These are phyloP conservation scores for Actinomortierella ambigua DNA, from an alignment of 371 early-diverging fungal genomes.

Conservation along the genomic window DNA sequence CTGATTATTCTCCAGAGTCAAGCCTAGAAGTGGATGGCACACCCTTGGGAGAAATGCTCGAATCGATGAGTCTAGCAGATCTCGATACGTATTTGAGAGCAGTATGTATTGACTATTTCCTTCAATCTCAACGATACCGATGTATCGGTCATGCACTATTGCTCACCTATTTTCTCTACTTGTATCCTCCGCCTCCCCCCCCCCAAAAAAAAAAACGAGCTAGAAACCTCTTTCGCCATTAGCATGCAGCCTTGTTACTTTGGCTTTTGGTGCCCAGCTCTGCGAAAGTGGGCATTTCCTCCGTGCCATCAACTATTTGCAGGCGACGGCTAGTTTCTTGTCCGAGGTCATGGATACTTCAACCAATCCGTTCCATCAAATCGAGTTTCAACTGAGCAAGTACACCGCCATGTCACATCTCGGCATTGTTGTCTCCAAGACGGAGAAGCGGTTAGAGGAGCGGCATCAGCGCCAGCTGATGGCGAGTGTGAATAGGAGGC, in stretches of 20 bases:
- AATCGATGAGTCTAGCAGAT: too few relatives aligned
- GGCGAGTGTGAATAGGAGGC: not conserved
- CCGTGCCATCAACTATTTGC: slow-evolving; percentile 10
- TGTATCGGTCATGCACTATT: too few relatives aligned
- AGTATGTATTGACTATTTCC: too few relatives aligned
- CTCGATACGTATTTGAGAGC: too few relatives aligned
- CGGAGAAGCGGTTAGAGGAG: slow-evolving; percentile 13
- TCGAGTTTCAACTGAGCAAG: slow-evolving; percentile 11
- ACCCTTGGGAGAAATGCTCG: too few relatives aligned
- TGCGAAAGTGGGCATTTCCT: slow-evolving; percentile 10
- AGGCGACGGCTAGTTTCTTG: slow-evolving; percentile 12
- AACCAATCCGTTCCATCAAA: slow-evolving; percentile 1
- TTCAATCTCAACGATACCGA: too few relatives aligned
- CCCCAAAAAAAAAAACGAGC: too few relatives aligned
- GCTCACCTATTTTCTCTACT: too few relatives aligned
- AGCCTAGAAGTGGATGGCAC: too few relatives aligned
- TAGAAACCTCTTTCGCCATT: slow-evolving; percentile 24
- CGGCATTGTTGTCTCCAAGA: slow-evolving; percentile 18
- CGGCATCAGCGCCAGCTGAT: slow-evolving; percentile 10
- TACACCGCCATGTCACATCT: slow-evolving; percentile 15
- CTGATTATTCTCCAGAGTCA: too few relatives aligned
- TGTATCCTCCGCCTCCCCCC: too few relatives aligned
- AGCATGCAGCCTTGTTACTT: slow-evolving; percentile 12
- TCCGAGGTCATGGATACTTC: slow-evolving; percentile 6
- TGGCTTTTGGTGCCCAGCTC: slow-evolving; percentile 19